Conservation (phyloP, 305 asterid species). For the Fraxinus nigra region DNA sequence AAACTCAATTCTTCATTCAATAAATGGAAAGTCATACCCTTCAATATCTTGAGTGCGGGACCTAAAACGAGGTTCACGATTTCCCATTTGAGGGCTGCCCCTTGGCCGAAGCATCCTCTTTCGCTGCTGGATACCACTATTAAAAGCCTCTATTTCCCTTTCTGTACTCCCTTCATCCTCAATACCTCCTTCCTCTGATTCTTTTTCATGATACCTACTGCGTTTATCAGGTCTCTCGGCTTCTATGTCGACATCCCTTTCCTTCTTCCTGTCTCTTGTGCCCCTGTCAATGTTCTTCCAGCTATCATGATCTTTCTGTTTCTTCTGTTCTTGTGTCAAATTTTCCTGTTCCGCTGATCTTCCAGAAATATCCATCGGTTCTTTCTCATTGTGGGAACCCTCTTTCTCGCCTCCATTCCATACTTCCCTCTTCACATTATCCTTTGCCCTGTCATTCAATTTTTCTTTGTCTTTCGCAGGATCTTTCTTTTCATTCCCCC, state of each 20-base stretch:
- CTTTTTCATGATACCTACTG: constrained; percentile 64
- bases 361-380: constrained; percentile 49
- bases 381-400: constrained; percentile 54
- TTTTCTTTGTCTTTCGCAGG: constrained; percentile 70
- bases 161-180: constrained; percentile 67
- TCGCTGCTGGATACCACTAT: constrained; percentile 79
- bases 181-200: constrained; percentile 65
- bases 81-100: constrained; percentile 87
- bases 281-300: constrained; percentile 73
- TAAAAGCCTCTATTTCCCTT: constrained; percentile 65
- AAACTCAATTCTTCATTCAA: constrained; percentile 8
- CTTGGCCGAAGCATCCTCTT: constrained; percentile 87
- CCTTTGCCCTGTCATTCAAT: constrained; percentile 68
- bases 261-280: constrained; percentile 71
- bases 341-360: constrained; percentile 58
- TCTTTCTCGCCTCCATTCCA: constrained; percentile 74
- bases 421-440: constrained; percentile 61
- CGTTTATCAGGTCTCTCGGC: constrained; percentile 80
- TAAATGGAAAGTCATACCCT: constrained; percentile 56
- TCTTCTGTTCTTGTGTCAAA: constrained; percentile 53
- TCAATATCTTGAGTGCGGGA: constrained; percentile 65
- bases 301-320: constrained; percentile 62
- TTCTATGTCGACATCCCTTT: constrained; percentile 71
- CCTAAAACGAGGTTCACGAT: constrained; percentile 64
- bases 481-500: constrained; percentile 80